phyloP scores from a whole-genome alignment of 2,329 filamentous ascomycete genomes.

The Aureobasidium sp. region DNA sequence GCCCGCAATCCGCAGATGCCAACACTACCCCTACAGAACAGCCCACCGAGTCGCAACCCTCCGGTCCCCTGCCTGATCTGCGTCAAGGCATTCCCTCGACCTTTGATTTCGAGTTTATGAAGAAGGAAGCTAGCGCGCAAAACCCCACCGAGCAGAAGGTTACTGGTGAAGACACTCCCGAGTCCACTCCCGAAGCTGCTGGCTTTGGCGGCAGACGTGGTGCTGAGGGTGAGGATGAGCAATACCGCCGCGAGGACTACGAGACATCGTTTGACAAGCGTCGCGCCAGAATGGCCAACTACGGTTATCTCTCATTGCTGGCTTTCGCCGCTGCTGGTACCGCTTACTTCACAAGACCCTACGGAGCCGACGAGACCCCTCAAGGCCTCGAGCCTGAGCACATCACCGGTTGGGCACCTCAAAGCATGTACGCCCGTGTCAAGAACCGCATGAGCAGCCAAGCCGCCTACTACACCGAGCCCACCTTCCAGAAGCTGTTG shows the following conservation, averaged over 20 bases:
- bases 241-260: conserved; percentile 72
- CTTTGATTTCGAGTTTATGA: conserved; percentile 64
- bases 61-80: conserved; percentile 72
- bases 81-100: conserved; percentile 94
- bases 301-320: conserved; percentile 58
- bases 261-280: conserved; percentile 83
- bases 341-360: conserved; percentile 77
- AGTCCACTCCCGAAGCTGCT: conserved; percentile 16
- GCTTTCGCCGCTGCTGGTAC: conserved; percentile 49
- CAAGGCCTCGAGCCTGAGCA: conserved; percentile 51
- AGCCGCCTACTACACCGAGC: conserved; percentile 90
- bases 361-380: conserved; percentile 61
- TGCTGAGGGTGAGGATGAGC: conserved; percentile 41
- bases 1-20: conserved; percentile 26
- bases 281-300: conserved; percentile 66
- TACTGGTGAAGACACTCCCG: conserved; percentile 24
- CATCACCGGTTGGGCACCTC: conserved; percentile 69
- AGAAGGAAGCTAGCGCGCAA: conserved; percentile 22
- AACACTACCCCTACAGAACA: conserved; percentile 28
- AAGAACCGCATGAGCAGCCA: conserved; percentile 66
- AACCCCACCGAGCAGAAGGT: conserved; percentile 17
- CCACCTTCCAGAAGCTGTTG: conserved; percentile 86
- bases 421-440: conserved; percentile 72
- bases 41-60: conserved; percentile 28
- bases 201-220: conserved; percentile 23